A percentile compares a stretch with the other conserved stretches of the same genome.
phyloP scores from a whole-genome alignment of 768 basidiomycete genomes.

The Xerocomus brunneocitrinus region DNA sequence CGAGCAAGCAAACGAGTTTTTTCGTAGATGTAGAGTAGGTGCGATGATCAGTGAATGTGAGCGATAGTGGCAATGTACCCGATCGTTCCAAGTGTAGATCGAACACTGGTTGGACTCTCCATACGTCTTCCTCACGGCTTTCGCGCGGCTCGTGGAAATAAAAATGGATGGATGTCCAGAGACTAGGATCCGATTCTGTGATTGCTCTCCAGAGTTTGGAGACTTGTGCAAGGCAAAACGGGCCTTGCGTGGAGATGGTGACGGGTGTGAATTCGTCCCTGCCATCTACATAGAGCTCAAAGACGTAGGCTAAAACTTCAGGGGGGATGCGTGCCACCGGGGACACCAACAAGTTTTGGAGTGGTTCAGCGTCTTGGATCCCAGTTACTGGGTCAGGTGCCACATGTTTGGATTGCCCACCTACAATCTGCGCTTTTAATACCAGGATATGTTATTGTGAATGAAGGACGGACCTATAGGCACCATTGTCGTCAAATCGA shows the following conservation, averaged over 20 bases:
- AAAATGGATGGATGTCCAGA: constrained; percentile 22
- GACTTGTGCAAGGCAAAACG: constrained; percentile 13
- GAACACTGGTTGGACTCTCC: neutral
- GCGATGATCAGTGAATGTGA: constrained; percentile 18
- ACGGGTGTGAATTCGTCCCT: neutral
- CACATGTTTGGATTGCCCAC: neutral
- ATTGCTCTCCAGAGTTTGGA: constrained; percentile 19
- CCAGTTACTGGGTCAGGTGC: neutral
- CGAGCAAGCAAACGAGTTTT: constrained; percentile 10
- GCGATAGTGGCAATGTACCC: constrained; percentile 9
- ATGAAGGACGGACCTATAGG: neutral
- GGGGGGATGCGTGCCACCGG: constrained; percentile 11
- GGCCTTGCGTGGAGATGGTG: neutral
- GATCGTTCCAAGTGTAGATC: constrained; percentile 14
- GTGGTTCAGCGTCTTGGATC: no score
- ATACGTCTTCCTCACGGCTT: neutral
- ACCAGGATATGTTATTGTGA: neutral
- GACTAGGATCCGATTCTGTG: constrained; percentile 3
- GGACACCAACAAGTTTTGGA: neutral
- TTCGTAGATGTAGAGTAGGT: neutral
- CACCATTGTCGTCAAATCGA: no score
- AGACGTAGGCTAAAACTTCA: constrained; percentile 34
- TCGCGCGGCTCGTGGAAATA: constrained; percentile 3
- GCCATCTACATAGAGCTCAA: constrained; percentile 1
- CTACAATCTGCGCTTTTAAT: neutral